Conservation (phyloP, 2,329 filamentous ascomycete species). For the Delphinella strobiligena region DNA sequence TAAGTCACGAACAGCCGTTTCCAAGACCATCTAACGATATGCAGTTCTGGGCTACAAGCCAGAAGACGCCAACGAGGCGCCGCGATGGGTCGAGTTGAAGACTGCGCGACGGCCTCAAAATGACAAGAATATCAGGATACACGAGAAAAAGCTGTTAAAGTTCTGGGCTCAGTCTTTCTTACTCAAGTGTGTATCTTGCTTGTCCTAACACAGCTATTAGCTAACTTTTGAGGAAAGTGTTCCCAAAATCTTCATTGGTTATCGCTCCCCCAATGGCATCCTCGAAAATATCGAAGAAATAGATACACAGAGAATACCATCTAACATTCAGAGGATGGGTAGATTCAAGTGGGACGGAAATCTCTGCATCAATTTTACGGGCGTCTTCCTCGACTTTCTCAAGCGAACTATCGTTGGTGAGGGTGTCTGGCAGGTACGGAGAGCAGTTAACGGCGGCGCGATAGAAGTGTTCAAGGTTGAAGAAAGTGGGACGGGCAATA, state of each 20-base stretch:
- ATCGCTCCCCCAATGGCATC: conserved; percentile 61
- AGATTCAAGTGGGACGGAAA: conserved; percentile 78
- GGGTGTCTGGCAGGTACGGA: conserved; percentile 72
- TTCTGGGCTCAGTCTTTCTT: conserved; percentile 97
- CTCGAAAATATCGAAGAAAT: conserved; percentile 65
- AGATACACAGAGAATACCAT: conserved; percentile 66
- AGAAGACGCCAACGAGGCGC: conserved; percentile 47
- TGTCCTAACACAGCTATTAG: background rate
- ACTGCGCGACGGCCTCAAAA: conserved; percentile 48
- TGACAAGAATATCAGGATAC: conserved; percentile 58
- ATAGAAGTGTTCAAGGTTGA: conserved; percentile 67
- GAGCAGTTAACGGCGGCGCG: conserved; percentile 41
- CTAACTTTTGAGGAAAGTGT: conserved; percentile 39
- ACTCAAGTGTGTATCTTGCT: conserved; percentile 39
- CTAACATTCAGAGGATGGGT: conserved; percentile 54
- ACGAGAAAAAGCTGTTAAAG: conserved; percentile 75
- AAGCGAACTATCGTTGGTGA: conserved; percentile 45
- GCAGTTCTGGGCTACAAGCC: conserved; percentile 78
- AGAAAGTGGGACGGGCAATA: conserved; percentile 61
- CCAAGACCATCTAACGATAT: conserved; percentile 1
- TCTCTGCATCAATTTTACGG: conserved; percentile 83
- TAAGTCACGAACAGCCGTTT: conserved; percentile 26
- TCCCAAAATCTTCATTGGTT: conserved; percentile 83
- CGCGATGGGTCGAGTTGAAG: conserved; percentile 92
- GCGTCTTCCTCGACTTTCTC: conserved; percentile 50